Conservation (phyloP, 768 basidiomycete species). For the Phylloporus sp. region DNA sequence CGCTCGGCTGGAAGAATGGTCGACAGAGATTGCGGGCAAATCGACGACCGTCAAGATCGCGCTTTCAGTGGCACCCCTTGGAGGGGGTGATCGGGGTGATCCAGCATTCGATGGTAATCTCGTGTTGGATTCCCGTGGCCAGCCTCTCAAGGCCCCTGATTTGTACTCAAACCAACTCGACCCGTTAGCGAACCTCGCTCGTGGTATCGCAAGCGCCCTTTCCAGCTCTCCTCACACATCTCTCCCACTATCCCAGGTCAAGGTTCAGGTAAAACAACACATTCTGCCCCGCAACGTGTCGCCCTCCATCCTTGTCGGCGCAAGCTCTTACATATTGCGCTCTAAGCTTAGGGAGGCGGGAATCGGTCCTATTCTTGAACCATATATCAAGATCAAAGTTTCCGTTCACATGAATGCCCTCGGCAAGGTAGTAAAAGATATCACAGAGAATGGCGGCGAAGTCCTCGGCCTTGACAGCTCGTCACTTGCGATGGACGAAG, state of each 20-base stretch:
- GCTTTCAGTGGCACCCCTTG: conserved; percentile 53
- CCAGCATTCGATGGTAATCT: conserved; percentile 75
- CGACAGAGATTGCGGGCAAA: conserved; percentile 61
- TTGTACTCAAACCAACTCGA: conserved; percentile 40
- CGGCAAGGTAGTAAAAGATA: conserved; percentile 76
- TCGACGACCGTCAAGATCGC: conserved; percentile 46
- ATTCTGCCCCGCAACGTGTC: conserved; percentile 40
- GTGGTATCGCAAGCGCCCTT: conserved; percentile 66
- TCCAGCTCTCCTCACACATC: conserved; percentile 79
- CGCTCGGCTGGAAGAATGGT: conserved; percentile 46
- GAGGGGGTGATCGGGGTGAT: conserved; percentile 56
- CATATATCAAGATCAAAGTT: conserved; percentile 68
- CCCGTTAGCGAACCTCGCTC: conserved; percentile 52
- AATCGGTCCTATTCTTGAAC: conserved; percentile 74
- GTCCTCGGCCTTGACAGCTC: conserved; percentile 56
- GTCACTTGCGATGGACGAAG: conserved; percentile 35
- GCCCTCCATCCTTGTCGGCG: conserved; percentile 59
- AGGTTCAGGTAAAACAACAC: conserved; percentile 50
- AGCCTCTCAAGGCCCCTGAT: conserved; percentile 50
- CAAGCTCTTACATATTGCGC: conserved; percentile 61
- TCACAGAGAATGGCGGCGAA: conserved; percentile 83
- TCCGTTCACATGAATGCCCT: conserved; percentile 62
- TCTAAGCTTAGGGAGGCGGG: conserved; percentile 58
- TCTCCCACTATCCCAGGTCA: conserved; percentile 62
- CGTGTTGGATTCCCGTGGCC: conserved; percentile 53